Percentiles rank a stretch among this genome's conserved stretches.
These are phyloP conservation scores for Saccharata proteae DNA, from an alignment of 2,329 filamentous ascomycete species.

Conservation along the genomic window DNA sequence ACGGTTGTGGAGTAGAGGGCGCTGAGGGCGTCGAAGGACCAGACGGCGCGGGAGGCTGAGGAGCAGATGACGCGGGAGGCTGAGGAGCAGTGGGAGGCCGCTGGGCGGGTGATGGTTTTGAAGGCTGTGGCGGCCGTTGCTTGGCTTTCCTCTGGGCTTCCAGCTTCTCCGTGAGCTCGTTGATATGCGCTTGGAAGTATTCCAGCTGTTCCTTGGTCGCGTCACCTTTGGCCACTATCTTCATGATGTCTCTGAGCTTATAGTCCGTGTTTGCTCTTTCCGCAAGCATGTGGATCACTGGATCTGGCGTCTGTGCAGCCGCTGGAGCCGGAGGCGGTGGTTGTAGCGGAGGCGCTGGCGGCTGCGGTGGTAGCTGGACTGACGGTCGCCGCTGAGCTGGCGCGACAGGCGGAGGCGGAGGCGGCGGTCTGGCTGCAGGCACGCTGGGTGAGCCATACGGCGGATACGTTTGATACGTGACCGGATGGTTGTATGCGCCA, in stretches of 20 bases:
- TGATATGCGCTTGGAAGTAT: slow-evolving; percentile 69
- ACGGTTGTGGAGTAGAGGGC: no score
- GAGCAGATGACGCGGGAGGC: background rate
- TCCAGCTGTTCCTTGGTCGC: slow-evolving; percentile 60
- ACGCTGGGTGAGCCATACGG: slow-evolving; percentile 6
- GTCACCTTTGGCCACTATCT: slow-evolving; percentile 64
- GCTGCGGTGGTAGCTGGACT: slow-evolving; percentile 10
- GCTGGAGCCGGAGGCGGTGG: slow-evolving; percentile 10
- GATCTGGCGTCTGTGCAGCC: slow-evolving; percentile 43
- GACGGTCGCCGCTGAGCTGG: slow-evolving; percentile 12
- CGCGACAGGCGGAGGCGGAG: slow-evolving; percentile 17
- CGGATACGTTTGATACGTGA: slow-evolving; percentile 9
- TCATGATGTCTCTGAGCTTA: slow-evolving; percentile 67
- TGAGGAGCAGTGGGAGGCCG: slow-evolving; percentile 1
- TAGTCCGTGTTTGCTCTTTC: slow-evolving; percentile 63
- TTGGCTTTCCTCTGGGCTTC: slow-evolving; percentile 24
- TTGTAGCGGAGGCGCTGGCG: slow-evolving; percentile 11
- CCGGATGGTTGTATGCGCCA: slow-evolving; percentile 1
- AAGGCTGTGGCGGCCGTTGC: slow-evolving; percentile 7
- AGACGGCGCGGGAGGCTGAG: slow-evolving; percentile 1
- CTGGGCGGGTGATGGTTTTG: slow-evolving; percentile 1
- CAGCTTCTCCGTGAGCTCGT: slow-evolving; percentile 53
- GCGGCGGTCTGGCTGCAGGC: slow-evolving; percentile 17
- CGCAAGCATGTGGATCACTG: slow-evolving; percentile 69
- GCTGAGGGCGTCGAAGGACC: no score